Evolutionary conservation across 192 early-diverging fungal species (phyloP).

Genomic region (Dimargaris cristalligena): DNA sequence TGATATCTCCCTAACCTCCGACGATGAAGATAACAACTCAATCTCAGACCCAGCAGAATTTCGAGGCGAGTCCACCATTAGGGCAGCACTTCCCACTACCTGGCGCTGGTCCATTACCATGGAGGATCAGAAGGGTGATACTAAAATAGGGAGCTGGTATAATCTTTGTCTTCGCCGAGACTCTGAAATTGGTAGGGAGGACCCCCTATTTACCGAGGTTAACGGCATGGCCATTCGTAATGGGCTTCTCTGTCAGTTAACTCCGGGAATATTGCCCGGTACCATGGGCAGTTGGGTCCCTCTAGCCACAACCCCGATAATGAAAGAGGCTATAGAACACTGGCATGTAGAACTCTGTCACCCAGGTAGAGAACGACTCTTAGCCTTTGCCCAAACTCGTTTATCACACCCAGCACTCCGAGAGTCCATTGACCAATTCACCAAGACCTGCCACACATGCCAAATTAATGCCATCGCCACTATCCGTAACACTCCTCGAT

Average conservation of each 20-base stretch:
- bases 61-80: background rate
- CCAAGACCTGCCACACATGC: slow-evolving; percentile 12
- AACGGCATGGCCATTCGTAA: background rate
- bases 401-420: background rate
- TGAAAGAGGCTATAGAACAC: background rate
- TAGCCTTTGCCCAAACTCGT: background rate
- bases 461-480: slow-evolving; percentile 11
- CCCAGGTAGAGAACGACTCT: background rate
- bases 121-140: background rate
- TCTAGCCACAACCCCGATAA: background rate
- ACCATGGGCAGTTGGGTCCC: background rate
- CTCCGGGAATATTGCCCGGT: background rate
- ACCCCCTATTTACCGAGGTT: slow-evolving; percentile 2
- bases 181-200: background rate
- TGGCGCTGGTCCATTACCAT: background rate
- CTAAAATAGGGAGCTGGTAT: background rate
- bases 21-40: background rate
- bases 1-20: background rate
- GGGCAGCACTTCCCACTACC: background rate
- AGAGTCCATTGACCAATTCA: background rate
- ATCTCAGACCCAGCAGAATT: background rate
- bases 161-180: background rate
- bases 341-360: background rate
- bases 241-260: background rate
- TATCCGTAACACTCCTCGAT: background rate